Conservation (phyloP, 1,139 yeast genomes). For the Sugiyamaella xylanicola region DNA sequence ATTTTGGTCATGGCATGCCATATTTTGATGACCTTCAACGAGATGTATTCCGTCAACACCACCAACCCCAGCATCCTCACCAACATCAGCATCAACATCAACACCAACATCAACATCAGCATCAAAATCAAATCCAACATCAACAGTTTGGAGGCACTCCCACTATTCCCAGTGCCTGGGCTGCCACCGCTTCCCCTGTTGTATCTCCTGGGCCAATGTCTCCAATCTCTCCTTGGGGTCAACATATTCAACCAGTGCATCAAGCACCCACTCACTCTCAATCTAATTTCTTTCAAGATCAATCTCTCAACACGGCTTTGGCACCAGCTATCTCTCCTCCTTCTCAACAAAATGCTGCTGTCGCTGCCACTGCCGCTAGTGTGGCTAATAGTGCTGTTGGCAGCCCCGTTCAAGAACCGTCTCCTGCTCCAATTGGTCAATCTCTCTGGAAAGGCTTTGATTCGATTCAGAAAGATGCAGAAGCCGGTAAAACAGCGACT, state of each 20-base stretch:
- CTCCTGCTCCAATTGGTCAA: conserved; percentile 6
- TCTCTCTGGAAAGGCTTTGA: conserved; percentile 10
- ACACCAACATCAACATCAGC: background rate
- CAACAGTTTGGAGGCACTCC: conserved; percentile 27
- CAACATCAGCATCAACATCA: background rate
- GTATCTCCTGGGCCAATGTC: conserved; percentile 24
- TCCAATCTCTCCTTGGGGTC: conserved; percentile 31
- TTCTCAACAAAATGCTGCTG: conserved; percentile 2
- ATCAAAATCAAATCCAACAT: conserved; percentile 5
- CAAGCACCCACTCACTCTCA: conserved; percentile 19
- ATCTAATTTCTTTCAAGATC: conserved; percentile 15
- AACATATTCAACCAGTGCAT: conserved; percentile 13
- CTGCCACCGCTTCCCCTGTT: conserved; percentile 13
- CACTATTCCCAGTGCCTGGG: conserved; percentile 14
- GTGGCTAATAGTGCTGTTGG: background rate
- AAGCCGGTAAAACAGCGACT: background rate
- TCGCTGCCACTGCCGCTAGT: background rate
- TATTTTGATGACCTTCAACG: conserved; percentile 17
- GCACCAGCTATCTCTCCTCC: background rate
- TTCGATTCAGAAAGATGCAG: background rate
- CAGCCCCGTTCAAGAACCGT: background rate
- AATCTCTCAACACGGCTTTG: background rate
- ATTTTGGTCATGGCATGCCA: conserved; percentile 17
- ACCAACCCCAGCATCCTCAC: no score
- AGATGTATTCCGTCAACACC: conserved; percentile 11